A percentile compares a stretch with the other conserved stretches of the same genome.
Conservation (phyloP, 1,284 basidiomycete genomes). For the Rhodotorula sp. region DNA sequence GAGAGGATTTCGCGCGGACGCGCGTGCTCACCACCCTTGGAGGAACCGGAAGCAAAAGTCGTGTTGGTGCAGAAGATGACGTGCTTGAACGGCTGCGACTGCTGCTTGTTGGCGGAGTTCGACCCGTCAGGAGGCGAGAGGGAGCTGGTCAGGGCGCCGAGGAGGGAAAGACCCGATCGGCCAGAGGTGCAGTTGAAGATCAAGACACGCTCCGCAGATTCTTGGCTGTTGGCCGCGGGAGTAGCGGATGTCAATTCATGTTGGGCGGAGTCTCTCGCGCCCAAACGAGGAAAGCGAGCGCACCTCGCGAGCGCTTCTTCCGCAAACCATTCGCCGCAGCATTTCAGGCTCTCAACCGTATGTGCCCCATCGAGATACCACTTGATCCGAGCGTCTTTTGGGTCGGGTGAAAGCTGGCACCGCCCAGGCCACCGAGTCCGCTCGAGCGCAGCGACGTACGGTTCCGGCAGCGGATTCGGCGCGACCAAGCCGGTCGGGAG, state of each 20-base stretch:
- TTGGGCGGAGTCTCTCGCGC: neutral
- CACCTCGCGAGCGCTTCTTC: constrained; percentile 24
- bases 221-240: neutral
- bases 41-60: constrained; percentile 81
- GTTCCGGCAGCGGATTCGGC: constrained; percentile 53
- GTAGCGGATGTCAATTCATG: no score
- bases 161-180: constrained; percentile 71
- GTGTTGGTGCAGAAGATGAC: constrained; percentile 96
- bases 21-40: constrained; percentile 71
- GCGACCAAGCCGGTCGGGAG: constrained; percentile 20
- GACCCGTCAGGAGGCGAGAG: neutral
- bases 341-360: constrained; percentile 83
- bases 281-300: neutral
- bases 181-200: constrained; percentile 97
- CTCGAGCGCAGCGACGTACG: constrained; percentile 64
- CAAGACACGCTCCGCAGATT: constrained; percentile 58
- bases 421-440: constrained; percentile 90
- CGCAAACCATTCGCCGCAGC: constrained; percentile 78
- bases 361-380: constrained; percentile 98
- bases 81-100: constrained; percentile 77
- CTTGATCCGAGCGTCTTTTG: constrained; percentile 54
- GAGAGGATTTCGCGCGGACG: neutral
- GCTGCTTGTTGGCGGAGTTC: constrained; percentile 39
- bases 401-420: constrained; percentile 78
- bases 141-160: constrained; percentile 61